A percentile compares a stretch with the other conserved stretches of the same genome.
phyloP scores from a whole-genome alignment of 2,329 filamentous ascomycete genomes.

The Fusarium ambrosium region DNA sequence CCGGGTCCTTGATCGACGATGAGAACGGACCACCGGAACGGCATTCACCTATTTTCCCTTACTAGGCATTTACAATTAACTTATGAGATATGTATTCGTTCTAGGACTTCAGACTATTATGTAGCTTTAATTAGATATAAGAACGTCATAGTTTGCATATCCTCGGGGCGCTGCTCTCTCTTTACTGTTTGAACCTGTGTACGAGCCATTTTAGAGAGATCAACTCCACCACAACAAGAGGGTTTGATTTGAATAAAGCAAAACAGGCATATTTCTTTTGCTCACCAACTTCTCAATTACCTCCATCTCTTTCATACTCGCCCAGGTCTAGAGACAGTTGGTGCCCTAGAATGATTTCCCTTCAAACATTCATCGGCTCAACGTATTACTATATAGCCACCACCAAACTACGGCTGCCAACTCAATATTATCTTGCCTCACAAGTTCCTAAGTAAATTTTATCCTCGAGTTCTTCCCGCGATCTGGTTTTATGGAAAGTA shows the following conservation, averaged over 20 bases:
- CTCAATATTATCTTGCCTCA: too few species aligned
- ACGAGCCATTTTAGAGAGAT: background rate
- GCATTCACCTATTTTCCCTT: background rate
- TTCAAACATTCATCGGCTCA: background rate
- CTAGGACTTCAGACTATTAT: background rate
- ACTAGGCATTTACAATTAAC: too few species aligned
- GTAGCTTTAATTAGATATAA: background rate
- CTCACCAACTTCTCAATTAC: background rate
- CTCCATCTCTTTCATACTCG: too few species aligned
- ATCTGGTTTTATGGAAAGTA: background rate
- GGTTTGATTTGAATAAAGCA: too few species aligned
- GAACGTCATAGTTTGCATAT: background rate
- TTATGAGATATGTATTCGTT: background rate
- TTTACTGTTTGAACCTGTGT: background rate
- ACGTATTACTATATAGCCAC: background rate
- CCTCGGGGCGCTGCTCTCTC: background rate
- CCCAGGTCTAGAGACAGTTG: background rate
- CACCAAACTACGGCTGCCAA: background rate
- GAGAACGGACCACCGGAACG: background rate
- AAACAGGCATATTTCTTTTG: background rate
- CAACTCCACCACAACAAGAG: too few species aligned
- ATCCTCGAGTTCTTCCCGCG: background rate
- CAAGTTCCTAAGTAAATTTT: too few species aligned
- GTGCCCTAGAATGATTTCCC: background rate
- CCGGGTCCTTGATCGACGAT: background rate